These are phyloP conservation scores for Fusarium compactum DNA, from an alignment of 2,329 filamentous ascomycete species.

Conservation along the genomic window DNA sequence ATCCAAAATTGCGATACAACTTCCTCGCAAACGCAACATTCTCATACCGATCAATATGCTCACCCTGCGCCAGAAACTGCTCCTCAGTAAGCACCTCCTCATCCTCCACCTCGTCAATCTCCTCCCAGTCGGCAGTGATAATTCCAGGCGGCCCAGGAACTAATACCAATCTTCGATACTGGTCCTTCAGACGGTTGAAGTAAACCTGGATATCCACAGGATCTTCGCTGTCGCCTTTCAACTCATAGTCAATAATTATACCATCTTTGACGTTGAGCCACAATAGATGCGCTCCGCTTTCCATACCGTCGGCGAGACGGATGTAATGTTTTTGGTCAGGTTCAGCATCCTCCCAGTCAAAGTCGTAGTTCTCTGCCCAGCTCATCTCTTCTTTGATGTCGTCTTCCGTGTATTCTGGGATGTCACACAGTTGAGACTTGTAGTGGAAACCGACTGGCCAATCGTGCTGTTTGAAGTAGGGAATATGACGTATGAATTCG, in stretches of 20 bases:
- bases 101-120: neutral
- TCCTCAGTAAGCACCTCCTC: neutral
- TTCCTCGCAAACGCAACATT: neutral
- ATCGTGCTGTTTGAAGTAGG: neutral
- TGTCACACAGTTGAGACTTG: neutral
- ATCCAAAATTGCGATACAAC: neutral
- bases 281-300: neutral
- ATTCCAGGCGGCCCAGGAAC: neutral
- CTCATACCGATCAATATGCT: neutral
- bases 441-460: neutral
- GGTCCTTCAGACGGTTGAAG: neutral
- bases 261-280: constrained; percentile 1
- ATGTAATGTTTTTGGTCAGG: neutral
- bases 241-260: neutral
- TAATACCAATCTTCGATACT: neutral
- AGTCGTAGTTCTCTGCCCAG: neutral
- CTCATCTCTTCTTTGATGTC: neutral
- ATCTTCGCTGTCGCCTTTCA: neutral
- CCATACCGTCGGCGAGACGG: neutral
- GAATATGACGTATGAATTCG: neutral
- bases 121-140: neutral
- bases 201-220: neutral
- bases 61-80: neutral
- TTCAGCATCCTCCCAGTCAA: neutral
- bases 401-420: neutral